phyloP scores from a whole-genome alignment of 2,329 filamentous ascomycete species.

The Beauveria sp. region DNA sequence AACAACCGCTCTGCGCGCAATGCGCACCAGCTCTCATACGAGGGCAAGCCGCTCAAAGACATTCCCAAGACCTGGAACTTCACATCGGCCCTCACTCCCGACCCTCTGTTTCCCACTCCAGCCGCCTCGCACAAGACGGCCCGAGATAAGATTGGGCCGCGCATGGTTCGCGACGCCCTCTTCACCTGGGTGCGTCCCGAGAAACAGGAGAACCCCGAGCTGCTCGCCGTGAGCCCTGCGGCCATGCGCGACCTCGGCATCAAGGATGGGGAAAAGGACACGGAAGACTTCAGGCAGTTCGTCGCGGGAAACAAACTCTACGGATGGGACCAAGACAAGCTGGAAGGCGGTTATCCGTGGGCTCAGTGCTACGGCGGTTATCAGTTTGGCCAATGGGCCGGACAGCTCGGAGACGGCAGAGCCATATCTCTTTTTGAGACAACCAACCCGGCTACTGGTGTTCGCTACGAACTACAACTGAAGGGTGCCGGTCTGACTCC shows the following conservation, averaged over 20 bases:
- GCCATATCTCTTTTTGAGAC: constrained; percentile 92
- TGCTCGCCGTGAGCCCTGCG: constrained; percentile 71
- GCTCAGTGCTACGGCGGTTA: constrained; percentile 94
- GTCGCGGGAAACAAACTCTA: constrained; percentile 78
- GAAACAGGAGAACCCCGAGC: constrained; percentile 60
- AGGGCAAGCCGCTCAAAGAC: constrained; percentile 39
- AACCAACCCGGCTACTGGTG: constrained; percentile 63
- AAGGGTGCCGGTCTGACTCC: constrained; percentile 92
- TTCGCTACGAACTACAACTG: constrained; percentile 81
- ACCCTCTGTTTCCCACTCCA: constrained; percentile 72
- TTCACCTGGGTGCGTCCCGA: constrained; percentile 91
- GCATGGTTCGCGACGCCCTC: constrained; percentile 74
- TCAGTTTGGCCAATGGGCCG: constrained; percentile 81
- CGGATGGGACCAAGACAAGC: constrained; percentile 63
- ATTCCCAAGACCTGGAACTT: constrained; percentile 60
- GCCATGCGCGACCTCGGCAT: constrained; percentile 80
- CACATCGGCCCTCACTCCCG: constrained; percentile 63
- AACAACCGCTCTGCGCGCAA: neutral
- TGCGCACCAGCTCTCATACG: constrained; percentile 10
- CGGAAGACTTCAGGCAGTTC: constrained; percentile 66
- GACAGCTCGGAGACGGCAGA: constrained; percentile 88
- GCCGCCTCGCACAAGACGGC: constrained; percentile 73
- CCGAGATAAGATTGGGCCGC: constrained; percentile 67
- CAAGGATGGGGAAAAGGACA: constrained; percentile 56
- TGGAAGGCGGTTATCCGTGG: constrained; percentile 82